Evolutionary conservation across 805 yeast species (phyloP), one percentile per base, ranked within the genome.

Genomic region (Hanseniaspora opuntiae): DNA sequence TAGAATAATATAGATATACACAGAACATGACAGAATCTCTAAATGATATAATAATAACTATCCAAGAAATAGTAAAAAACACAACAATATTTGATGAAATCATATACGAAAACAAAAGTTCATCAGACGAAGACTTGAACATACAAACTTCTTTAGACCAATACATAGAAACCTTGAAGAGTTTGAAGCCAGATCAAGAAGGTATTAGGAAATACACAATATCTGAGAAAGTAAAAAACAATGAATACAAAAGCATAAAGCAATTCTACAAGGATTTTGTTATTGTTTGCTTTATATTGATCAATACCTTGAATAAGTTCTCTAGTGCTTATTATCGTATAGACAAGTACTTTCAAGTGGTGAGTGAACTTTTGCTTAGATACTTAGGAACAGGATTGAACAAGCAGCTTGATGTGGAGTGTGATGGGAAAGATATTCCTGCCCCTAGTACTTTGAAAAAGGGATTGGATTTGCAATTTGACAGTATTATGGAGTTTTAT

Each of bases 181-280:
- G 11, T n/a, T 25, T 28, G 9, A 22, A 46, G 9, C 46, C 24
- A 1, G 37, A 25, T 8, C 52, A 47, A 24, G 24, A 32, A 2
- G 30, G 55, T 4, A 57, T 57, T 10, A 40, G 56, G 24, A 61
- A 62, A 3, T 73, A 76, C 0, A 71, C 78, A 0, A 69, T 82
- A n/a, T 30, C 59, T 0, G 64, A 68, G 4, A 76, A 75, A 58
- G 68, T 71, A 57, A 64, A 64, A 0, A 57, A 63, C 0, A 61
- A 62, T 1, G 61, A 66, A 17, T 82, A 82, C 60, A 61, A 56
- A 4, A 55, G 64, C 1, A 62, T 58, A 7, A 58, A 58, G n/a
- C 55, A 63, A 10, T 61, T 84, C 12, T 84, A 71, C 60, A 90
- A 84, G 61, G 95, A 85, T 63, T 62, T 85, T 45, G 81, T 74